Base-by-base conservation (phyloP, 2,329 filamentous ascomycete genomes). In the Stagonosporopsis vannaccii region DNA sequence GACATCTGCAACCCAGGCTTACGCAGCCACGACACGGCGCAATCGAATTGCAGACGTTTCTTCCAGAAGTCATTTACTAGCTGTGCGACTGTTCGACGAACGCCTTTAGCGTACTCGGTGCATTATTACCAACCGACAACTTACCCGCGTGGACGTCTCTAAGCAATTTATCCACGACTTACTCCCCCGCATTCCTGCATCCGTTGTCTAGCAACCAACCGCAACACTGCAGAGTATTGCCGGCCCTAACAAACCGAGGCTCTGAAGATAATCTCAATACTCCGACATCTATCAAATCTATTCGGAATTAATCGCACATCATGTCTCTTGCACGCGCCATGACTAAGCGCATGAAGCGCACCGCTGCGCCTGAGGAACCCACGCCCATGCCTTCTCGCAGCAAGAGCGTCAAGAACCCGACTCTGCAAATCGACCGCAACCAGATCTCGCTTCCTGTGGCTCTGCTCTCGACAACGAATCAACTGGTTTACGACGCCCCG, bases 401-500 rank as follows among this genome's bases (percentile, higher is more conserved):
- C 65, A 76, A 77, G 56, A 81, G 77, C 68, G 84, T 82, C 73
- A 80, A 75, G 58, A 72, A 73, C 55, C 67, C 62, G 63, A 72
- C 64, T 65, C 62, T 78, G 71, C 76, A 82, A 70, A 76, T 81
- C 50, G 79, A 87, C 64, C 85, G 89, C 56, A 76, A 83, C 73
- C 88, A 92, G 80, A 99, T 99, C 73, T 99, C 95, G 1, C 86
- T 84, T 3, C 95, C 95, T 0, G 84, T 97, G 49, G 88, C 92
- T 76, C 84, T 99, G 61, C 82, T 97, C 44, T 96, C 95, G 57
- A 97, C 94, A 5, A 98, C 95, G 66, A 99, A 98, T 78, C 92
- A 96, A 85, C 88, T 97, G 51, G 92, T 92, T 7, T 97, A 97
- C 83, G 94, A 94, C 72, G 93, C 95, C 9, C 94, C 94, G 46